Evolutionary conservation across 768 basidiomycete genomes (phyloP).

Genomic region (Lentinula boryana): DNA sequence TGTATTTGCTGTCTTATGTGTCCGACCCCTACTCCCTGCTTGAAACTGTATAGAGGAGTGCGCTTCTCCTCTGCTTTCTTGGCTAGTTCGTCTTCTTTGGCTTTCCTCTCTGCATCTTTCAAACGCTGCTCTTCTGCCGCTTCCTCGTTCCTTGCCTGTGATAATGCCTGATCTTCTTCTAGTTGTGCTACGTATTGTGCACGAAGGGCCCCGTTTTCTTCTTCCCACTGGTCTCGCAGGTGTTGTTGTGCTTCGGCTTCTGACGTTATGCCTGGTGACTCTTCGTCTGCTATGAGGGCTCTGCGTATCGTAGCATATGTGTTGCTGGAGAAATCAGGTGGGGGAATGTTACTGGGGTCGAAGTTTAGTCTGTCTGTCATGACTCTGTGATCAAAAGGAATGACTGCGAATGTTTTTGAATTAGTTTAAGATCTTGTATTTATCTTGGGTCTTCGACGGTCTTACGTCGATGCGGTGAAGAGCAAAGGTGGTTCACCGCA

Average conservation of each 20-base stretch:
- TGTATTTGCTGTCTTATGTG: not conserved
- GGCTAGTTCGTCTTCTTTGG: conserved; percentile 11
- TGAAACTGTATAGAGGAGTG: not conserved
- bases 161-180: not conserved
- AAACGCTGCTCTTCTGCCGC: not conserved
- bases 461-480: too few species aligned
- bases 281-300: not conserved
- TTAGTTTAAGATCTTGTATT: not conserved
- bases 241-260: conserved; percentile 9
- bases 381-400: too few species aligned
- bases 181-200: not conserved
- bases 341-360: conserved; percentile 1
- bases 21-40: not conserved
- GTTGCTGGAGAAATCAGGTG: conserved; percentile 2
- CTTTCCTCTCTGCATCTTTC: conserved; percentile 10
- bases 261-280: not conserved
- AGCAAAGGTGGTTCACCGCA: too few species aligned
- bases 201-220: not conserved
- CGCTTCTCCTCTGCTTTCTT: conserved; percentile 12
- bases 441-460: too few species aligned
- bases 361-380: not conserved
- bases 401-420: too few species aligned
- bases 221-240: not conserved
- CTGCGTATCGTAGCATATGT: not conserved
- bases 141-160: conserved; percentile 17